phyloP scores from a whole-genome alignment of 2,329 filamentous ascomycete species.

The Sclerotinia trifoliorum region DNA sequence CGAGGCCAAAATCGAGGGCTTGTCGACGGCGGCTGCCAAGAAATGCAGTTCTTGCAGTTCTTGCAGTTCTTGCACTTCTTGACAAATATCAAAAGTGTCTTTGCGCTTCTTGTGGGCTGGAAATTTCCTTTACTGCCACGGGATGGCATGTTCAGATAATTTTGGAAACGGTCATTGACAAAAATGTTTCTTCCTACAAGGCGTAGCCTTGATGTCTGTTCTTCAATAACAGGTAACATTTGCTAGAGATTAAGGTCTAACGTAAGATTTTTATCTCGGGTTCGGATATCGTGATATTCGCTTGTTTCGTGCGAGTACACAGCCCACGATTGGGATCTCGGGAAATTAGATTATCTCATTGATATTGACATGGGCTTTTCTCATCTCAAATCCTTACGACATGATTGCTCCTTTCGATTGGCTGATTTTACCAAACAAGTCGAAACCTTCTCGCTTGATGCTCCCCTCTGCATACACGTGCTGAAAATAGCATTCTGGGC shows the following conservation, averaged over 20 bases:
- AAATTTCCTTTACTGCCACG: not conserved
- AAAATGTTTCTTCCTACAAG: not conserved
- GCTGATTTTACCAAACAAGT: not conserved
- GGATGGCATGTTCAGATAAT: not conserved
- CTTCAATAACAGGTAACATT: not conserved
- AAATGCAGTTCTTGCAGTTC: not conserved
- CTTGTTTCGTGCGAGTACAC: conserved; percentile 5
- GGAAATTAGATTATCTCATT: conserved; percentile 9
- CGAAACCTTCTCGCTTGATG: conserved; percentile 3
- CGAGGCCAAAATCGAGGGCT: not conserved
- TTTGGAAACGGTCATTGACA: not conserved
- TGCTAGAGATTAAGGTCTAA: not conserved
- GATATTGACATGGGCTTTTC: conserved; percentile 11
- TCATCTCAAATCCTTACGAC: conserved; percentile 15
- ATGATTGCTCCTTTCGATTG: not conserved
- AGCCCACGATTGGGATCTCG: conserved; percentile 15
- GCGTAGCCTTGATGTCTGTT: not conserved
- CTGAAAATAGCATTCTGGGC: not conserved
- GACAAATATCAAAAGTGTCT: not conserved
- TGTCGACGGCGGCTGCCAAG: not conserved
- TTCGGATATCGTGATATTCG: not conserved
- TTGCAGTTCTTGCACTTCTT: not conserved
- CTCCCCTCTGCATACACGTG: not conserved
- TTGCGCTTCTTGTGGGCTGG: no score
- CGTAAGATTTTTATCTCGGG: not conserved